A percentile compares a stretch with the other conserved stretches of the same genome.
Evolutionary conservation across 1,139 yeast genomes (phyloP).

Genomic region (Pichia inconspicua): DNA sequence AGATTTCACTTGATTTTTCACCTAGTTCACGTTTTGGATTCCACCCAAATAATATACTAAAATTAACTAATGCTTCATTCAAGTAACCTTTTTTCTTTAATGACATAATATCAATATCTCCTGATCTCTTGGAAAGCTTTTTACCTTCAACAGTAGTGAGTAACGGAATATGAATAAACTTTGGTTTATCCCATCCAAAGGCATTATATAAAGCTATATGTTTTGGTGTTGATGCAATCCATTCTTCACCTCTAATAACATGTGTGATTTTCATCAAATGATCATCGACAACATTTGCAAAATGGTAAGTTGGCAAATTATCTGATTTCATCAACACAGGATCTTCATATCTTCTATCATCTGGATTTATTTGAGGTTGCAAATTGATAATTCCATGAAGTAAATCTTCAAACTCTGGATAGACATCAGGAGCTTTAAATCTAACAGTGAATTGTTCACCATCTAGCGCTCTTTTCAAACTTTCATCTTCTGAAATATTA

Average conservation of each 20-base stretch:
- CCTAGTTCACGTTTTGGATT: constrained; percentile 61
- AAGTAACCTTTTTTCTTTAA: constrained; percentile 56
- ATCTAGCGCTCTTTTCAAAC: constrained; percentile 28
- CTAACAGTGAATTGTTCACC: constrained; percentile 43
- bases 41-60: constrained; percentile 93
- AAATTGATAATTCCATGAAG: constrained; percentile 69
- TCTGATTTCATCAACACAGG: constrained; percentile 85
- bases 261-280: constrained; percentile 89
- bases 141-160: constrained; percentile 69
- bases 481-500: constrained; percentile 36
- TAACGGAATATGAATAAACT: constrained; percentile 82
- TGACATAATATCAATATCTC: constrained; percentile 64
- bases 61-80: constrained; percentile 83
- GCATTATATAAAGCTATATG: constrained; percentile 83
- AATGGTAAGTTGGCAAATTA: constrained; percentile 91
- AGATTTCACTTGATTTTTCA: constrained; percentile 50
- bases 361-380: constrained; percentile 69
- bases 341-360: constrained; percentile 79
- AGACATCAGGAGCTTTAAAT: constrained; percentile 61
- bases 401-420: constrained; percentile 61
- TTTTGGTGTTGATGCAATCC: constrained; percentile 94
- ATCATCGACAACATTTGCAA: constrained; percentile 93
- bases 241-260: constrained; percentile 94
- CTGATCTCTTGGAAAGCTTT: constrained; percentile 78
- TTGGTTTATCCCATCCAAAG: constrained; percentile 80